These are phyloP conservation scores for Mycena leptocephala DNA, from an alignment of 768 basidiomycete genomes.

Conservation along the genomic window DNA sequence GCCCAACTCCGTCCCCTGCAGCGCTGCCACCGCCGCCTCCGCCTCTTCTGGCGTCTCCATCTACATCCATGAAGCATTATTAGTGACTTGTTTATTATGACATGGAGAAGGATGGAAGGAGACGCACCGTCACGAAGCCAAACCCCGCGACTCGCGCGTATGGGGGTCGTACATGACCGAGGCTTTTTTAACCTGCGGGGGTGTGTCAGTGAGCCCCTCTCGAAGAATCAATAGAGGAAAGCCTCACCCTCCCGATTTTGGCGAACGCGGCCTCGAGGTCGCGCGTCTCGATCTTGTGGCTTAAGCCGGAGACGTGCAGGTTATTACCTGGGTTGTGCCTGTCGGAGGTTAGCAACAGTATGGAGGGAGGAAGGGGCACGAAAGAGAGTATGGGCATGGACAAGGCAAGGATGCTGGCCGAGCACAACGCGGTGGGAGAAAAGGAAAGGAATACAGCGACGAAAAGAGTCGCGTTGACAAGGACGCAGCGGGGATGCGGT, in stretches of 20 bases:
- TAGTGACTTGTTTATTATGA: too few relatives aligned
- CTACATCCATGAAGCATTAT: conserved; percentile 28
- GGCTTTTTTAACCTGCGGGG: conserved; percentile 76
- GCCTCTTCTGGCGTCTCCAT: conserved; percentile 90
- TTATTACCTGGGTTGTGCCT: conserved; percentile 81
- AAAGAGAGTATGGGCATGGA: not conserved
- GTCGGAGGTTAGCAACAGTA: not conserved
- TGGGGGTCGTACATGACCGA: conserved; percentile 84
- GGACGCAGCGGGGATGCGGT: not conserved
- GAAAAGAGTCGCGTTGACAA: too few relatives aligned
- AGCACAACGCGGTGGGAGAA: not conserved
- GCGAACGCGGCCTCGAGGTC: conserved; percentile 92
- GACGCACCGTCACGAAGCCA: conserved; percentile 51
- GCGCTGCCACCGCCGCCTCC: conserved; percentile 88
- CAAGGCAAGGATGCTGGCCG: too few relatives aligned
- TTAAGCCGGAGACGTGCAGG: conserved; percentile 73
- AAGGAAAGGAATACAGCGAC: not conserved
- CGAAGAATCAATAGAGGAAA: not conserved
- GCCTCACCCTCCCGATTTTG: conserved; percentile 88
- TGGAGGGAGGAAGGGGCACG: not conserved
- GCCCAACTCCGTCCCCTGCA: conserved; percentile 89
- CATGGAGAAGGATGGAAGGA: not conserved
- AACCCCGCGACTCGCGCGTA: conserved; percentile 75
- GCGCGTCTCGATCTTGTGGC: conserved; percentile 78
- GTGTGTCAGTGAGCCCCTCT: not conserved